Conservation (phyloP, 2,329 filamentous ascomycete species). For the Plectosphaerella sp. region DNA sequence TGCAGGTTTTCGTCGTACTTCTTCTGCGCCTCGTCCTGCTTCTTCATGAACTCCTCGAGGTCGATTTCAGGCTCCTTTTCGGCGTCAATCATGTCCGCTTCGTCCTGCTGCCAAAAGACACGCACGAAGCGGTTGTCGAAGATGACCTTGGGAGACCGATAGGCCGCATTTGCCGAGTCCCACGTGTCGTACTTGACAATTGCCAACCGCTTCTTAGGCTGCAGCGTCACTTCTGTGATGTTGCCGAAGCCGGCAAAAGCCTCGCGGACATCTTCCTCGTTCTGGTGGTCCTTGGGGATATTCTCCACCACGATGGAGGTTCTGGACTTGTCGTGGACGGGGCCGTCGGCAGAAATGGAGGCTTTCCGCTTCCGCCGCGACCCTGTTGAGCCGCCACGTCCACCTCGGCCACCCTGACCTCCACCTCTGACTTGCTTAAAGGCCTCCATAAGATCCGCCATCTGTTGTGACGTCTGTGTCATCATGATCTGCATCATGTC, state of each 20-base stretch:
- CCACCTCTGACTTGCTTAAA: slow-evolving; percentile 19
- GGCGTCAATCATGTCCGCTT: slow-evolving; percentile 2
- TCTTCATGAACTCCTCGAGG: slow-evolving; percentile 62
- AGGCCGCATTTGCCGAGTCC: slow-evolving; percentile 64
- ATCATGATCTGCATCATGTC: slow-evolving; percentile 12
- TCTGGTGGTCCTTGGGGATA: slow-evolving; percentile 68
- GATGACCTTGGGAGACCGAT: slow-evolving; percentile 72
- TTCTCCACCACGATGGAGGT: slow-evolving; percentile 72
- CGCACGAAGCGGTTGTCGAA: slow-evolving; percentile 86
- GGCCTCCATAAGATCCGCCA: slow-evolving; percentile 10
- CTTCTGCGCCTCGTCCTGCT: slow-evolving; percentile 69
- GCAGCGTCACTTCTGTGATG: slow-evolving; percentile 60
- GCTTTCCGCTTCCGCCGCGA: slow-evolving; percentile 32
- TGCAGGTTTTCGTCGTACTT: slow-evolving; percentile 60
- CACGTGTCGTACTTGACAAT: slow-evolving; percentile 66
- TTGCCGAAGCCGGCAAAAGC: slow-evolving; percentile 73
- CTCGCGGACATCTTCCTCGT: slow-evolving; percentile 57
- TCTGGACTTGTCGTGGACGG: slow-evolving; percentile 57
- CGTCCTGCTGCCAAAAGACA: slow-evolving; percentile 68
- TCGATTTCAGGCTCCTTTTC: slow-evolving; percentile 52
- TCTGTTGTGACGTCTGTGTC: slow-evolving; percentile 10
- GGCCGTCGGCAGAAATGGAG: slow-evolving; percentile 60
- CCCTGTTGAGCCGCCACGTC: slow-evolving; percentile 3
- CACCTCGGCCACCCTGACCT: slow-evolving; percentile 20
- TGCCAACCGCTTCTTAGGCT: slow-evolving; percentile 62